Conservation (phyloP, 164 flowering plant genomes). For the Malania oleifera region DNA sequence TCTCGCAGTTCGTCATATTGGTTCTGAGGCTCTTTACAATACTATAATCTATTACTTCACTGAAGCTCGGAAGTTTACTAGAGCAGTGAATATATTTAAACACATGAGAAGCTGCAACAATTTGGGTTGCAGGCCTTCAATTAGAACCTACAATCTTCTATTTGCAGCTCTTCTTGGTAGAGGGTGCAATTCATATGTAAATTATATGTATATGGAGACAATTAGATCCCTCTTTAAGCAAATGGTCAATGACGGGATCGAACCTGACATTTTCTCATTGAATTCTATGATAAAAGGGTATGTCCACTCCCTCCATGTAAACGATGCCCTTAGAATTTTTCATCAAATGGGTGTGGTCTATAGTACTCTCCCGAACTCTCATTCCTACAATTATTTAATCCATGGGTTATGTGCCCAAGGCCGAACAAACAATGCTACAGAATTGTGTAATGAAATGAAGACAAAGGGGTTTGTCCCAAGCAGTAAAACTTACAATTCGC, state of each 20-base stretch:
- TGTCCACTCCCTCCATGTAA: constrained; percentile 71
- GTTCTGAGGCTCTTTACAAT: constrained; percentile 67
- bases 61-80: constrained; percentile 54
- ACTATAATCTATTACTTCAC: constrained; percentile 69
- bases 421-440: constrained; percentile 68
- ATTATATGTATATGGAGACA: constrained; percentile 77
- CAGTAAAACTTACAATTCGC: constrained; percentile 68
- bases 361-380: constrained; percentile 54
- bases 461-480: constrained; percentile 59
- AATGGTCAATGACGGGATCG: constrained; percentile 76
- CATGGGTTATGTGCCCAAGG: constrained; percentile 88
- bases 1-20: constrained; percentile 50
- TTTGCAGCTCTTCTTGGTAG: constrained; percentile 63
- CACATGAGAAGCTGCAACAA: constrained; percentile 56
- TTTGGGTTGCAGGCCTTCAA: constrained; percentile 52
- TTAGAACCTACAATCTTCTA: constrained; percentile 68
- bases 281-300: constrained; percentile 90
- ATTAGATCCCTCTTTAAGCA: constrained; percentile 67
- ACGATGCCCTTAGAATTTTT: constrained; percentile 81
- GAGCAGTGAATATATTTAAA: constrained; percentile 65
- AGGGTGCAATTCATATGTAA: constrained; percentile 63
- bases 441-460: constrained; percentile 67
- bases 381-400: constrained; percentile 64
- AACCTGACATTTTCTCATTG: constrained; percentile 75
- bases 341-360: constrained; percentile 82